Evolutionary conservation across 2,329 filamentous ascomycete genomes (phyloP), one percentile per base, ranked within the genome.

Genomic region (Penicillium rolfsii): DNA sequence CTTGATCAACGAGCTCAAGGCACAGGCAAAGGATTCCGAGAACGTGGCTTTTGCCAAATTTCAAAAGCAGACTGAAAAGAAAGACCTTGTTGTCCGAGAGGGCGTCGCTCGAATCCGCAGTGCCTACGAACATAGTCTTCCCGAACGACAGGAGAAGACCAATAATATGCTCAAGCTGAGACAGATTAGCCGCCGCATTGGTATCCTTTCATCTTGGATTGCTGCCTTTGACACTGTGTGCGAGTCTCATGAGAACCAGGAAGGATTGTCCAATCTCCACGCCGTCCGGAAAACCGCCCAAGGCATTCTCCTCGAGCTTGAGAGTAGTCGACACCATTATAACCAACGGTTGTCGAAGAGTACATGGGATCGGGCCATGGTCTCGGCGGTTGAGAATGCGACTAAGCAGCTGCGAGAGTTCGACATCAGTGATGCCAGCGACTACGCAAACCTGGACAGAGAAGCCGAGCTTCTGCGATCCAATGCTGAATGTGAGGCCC

Each of bases 1-100:
- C n/a, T 79, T 97, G 72, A 99, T 99, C 76, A 97, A 96, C 69
- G 93, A 98, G 75, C 85, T 99, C 58, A 93, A 95, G 79, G 90
- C 90, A 28, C 91, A 97, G 75, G 92, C 97, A 73, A 96, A 93
- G 75, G 91, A 98, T 58, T 89, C 89, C 4, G 95, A 98, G 73
- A 86, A 85, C 40, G 82, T 87, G 3, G 93, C 92, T 53, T 94
- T 94, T 68, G 83, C 86, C 68, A 98, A 98, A 73, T 96, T 97
- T 80, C 89, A 89, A 70, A 97, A 97, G 77, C 91, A 96, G 69
- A 87, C 85, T 59, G 91, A 95, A 73, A 97, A 96, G 82, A 87
- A 91, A 64, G 90, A 95, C 55, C 80, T 80, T 8, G 84, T 91
- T 14, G 83, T 89, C 5, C 87, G 88, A 11, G 95, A 98, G 74